Percentiles rank a stretch among this genome's conserved stretches.
Evolutionary conservation across 1,284 basidiomycete species (phyloP).

Genomic region (Cystobasidium pallidum): DNA sequence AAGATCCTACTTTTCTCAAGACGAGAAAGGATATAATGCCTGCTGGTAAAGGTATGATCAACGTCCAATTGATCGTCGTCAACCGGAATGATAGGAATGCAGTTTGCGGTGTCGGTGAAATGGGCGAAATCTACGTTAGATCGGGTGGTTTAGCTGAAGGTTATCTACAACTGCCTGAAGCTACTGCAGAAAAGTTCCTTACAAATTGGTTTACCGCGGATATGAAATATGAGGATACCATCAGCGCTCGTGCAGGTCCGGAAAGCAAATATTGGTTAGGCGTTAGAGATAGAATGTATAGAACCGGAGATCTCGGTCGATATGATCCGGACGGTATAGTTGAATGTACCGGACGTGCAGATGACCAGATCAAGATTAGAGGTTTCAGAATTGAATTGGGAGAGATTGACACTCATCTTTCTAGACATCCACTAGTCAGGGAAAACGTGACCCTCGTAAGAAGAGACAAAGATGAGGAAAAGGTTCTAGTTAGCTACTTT

Average conservation of each 20-base stretch:
- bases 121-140: constrained; percentile 98
- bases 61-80: constrained; percentile 95
- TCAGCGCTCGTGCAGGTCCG: constrained; percentile 67
- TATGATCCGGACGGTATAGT: constrained; percentile 92
- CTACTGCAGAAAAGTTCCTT: constrained; percentile 89
- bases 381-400: constrained; percentile 99
- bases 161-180: constrained; percentile 77
- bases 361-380: constrained; percentile 99
- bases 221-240: constrained; percentile 68
- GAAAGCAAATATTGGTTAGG: constrained; percentile 86
- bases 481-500: constrained; percentile 97
- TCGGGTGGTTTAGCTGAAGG: constrained; percentile 95
- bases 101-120: constrained; percentile 92
- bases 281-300: constrained; percentile 97
- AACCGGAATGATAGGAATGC: constrained; percentile 88
- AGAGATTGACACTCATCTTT: constrained; percentile 96
- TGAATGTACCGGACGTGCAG: constrained; percentile 95
- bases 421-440: constrained; percentile 86
- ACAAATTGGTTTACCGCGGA: constrained; percentile 80
- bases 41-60: constrained; percentile 95
- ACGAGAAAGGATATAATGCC: constrained; percentile 99
- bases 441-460: constrained; percentile 97
- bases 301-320: constrained; percentile 92
- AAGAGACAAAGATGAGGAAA: constrained; percentile 99
- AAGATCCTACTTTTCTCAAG: constrained; percentile 85